Conservation (phyloP, 148 eudicot genomes). For the Vaccinium darrowii region DNA sequence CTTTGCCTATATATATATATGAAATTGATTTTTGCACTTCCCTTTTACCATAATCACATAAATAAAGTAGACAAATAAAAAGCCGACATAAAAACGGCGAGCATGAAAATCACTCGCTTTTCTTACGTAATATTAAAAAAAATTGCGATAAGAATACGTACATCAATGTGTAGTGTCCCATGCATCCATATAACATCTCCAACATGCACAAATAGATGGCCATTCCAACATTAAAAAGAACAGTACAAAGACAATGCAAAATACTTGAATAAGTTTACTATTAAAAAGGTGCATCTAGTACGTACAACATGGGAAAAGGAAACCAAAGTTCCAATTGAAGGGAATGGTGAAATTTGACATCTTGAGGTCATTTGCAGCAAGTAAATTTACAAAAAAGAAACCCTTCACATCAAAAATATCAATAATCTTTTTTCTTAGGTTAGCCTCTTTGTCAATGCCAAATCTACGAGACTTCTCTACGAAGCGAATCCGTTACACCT, state of each 20-base stretch:
- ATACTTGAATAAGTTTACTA: slow-evolving; percentile 10
- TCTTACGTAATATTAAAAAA: neutral
- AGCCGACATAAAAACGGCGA: too few relatives aligned
- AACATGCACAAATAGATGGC: neutral
- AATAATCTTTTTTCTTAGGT: slow-evolving; percentile 23
- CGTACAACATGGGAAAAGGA: slow-evolving; percentile 16
- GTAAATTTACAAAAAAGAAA: slow-evolving; percentile 54
- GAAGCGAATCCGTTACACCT: slow-evolving; percentile 37
- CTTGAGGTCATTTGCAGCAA: slow-evolving; percentile 25
- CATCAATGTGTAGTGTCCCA: neutral
- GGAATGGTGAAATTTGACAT: slow-evolving; percentile 28
- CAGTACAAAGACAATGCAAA: neutral
- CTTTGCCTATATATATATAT: too few relatives aligned
- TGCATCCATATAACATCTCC: neutral
- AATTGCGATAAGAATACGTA: too few relatives aligned
- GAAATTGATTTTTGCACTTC: too few relatives aligned
- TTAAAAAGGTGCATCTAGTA: slow-evolving; percentile 12
- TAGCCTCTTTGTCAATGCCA: slow-evolving; percentile 33
- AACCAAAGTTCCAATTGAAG: slow-evolving; percentile 20
- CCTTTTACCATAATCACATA: too few relatives aligned
- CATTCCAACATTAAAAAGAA: neutral
- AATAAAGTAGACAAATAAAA: too few relatives aligned
- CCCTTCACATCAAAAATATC: slow-evolving; percentile 41
- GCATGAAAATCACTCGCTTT: neutral
- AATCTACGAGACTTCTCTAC: slow-evolving; percentile 7